Percentiles rank a stretch among this genome's conserved stretches.
These are phyloP conservation scores for Debaryomyces tyrocola DNA, from an alignment of 805 yeast genomes.

Conservation along the genomic window DNA sequence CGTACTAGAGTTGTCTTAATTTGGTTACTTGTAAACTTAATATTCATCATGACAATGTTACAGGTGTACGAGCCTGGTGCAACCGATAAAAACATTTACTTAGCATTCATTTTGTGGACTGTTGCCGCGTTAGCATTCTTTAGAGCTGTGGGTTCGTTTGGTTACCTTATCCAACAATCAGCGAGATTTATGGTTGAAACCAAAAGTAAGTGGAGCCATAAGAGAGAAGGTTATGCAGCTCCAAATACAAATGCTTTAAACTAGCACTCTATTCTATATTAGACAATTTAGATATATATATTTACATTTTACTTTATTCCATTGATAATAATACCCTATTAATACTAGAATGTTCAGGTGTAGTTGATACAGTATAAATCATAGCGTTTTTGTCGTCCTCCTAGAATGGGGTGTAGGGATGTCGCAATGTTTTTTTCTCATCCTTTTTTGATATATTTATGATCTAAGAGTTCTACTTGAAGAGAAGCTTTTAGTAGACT, in stretches of 20 bases:
- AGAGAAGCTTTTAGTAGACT: background rate
- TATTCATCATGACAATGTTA: conserved; percentile 82
- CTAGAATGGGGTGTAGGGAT: too few relatives aligned
- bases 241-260: conserved; percentile 38
- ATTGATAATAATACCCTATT: background rate
- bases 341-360: background rate
- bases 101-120: conserved; percentile 86
- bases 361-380: too few relatives aligned
- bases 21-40: conserved; percentile 86
- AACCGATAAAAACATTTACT: conserved; percentile 60
- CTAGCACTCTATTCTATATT: background rate
- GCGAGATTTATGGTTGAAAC: conserved; percentile 40
- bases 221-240: conserved; percentile 35
- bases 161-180: conserved; percentile 53
- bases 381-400: too few relatives aligned
- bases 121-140: conserved; percentile 82
- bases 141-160: conserved; percentile 79
- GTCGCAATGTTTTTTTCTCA: too few relatives aligned
- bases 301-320: background rate
- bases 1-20: conserved; percentile 92
- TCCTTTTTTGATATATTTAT: too few relatives aligned
- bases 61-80: conserved; percentile 76
- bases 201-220: conserved; percentile 42
- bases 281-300: background rate
- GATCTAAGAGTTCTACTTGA: too few relatives aligned